Evolutionary conservation across 2,329 filamentous ascomycete genomes (phyloP).

Genomic region (Paecilomyces dactylethromorphus): DNA sequence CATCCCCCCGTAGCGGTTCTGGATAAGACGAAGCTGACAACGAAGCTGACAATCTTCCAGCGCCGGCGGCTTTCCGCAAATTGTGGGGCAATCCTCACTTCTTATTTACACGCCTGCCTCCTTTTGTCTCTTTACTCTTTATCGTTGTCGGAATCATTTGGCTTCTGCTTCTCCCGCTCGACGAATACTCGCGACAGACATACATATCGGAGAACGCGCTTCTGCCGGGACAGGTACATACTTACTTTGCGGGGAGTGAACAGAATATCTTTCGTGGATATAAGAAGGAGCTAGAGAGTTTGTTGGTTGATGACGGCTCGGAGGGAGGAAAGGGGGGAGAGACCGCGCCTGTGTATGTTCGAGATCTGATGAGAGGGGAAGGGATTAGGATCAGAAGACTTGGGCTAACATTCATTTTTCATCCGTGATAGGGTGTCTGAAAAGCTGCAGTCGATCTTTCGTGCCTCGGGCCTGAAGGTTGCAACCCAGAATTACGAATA

Average conservation of each 20-base stretch:
- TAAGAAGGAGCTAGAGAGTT: constrained; percentile 67
- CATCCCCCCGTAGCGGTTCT: constrained; percentile 10
- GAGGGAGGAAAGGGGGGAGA: constrained; percentile 22
- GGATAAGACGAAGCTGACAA: constrained; percentile 11
- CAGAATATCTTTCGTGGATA: constrained; percentile 92
- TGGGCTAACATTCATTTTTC: constrained; percentile 7
- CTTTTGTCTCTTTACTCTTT: constrained; percentile 79
- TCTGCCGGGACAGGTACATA: constrained; percentile 91
- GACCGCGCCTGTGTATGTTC: constrained; percentile 6
- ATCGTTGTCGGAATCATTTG: constrained; percentile 80
- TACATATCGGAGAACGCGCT: constrained; percentile 98
- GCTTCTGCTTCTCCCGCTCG: constrained; percentile 81
- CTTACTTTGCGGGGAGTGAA: constrained; percentile 94
- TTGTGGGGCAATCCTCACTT: constrained; percentile 76
- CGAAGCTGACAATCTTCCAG: constrained; percentile 12
- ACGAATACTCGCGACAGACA: constrained; percentile 84
- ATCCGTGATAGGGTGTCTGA: constrained; percentile 49
- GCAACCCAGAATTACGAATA: constrained; percentile 86
- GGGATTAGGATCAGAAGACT: constrained; percentile 5
- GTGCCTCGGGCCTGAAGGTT: constrained; percentile 74
- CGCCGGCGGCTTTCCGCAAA: constrained; percentile 33
- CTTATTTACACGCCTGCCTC: constrained; percentile 66
- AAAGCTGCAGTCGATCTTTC: constrained; percentile 68
- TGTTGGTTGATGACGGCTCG: constrained; percentile 14
- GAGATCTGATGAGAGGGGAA: not conserved